Evolutionary conservation across 768 basidiomycete species (phyloP), one percentile per base, ranked within the genome.

Genomic region (Tremella mesenterica): DNA sequence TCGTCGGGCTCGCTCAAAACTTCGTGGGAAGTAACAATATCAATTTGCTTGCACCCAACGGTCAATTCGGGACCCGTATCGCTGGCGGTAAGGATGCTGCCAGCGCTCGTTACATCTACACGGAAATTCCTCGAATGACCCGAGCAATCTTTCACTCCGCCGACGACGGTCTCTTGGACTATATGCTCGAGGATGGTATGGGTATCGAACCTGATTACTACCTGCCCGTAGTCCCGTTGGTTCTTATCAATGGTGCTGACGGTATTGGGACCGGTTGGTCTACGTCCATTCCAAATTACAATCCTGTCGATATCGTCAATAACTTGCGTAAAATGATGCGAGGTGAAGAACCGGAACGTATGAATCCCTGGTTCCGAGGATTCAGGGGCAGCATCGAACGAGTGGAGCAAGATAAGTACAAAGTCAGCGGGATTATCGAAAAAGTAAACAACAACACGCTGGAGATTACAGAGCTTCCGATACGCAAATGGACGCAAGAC

Each of bases 261-360:
- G 95, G 95, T 76, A 97, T 99, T 63, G 95, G 95, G 41, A 99
- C 95, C 52, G 90, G 93, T 59, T 99, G 95, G 93, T 92, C 89
- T 68, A 96, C 95, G 1, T 82, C 74, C 36, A 77, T 99, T 48
- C 95, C 95, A 1, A 85, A 84, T 64, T 97, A 83, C 77, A 96
- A 97, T 67, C 95, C 95, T 0, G 74, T 74, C 13, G 93, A 97
- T 51, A 85, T 99, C 51, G 86, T 96, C 13, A 79, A 78, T 20
- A 97, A 97, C 70, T 74, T 99, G 29, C 83, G 86, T 13, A 79
- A 86, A 5, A 75, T 91, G 59, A 92, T 97, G 87, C 78, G 79
- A 2, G 85, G 81, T 36, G 86, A 95, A 74, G 87, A 88, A 58
- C 69, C 84, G 59, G 81, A 83, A 13, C 79, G 83, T 0, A 97